Evolutionary conservation across 192 early-diverging fungal species (phyloP), one percentile per base, ranked within the genome.

Genomic region (Coemansia sp.): DNA sequence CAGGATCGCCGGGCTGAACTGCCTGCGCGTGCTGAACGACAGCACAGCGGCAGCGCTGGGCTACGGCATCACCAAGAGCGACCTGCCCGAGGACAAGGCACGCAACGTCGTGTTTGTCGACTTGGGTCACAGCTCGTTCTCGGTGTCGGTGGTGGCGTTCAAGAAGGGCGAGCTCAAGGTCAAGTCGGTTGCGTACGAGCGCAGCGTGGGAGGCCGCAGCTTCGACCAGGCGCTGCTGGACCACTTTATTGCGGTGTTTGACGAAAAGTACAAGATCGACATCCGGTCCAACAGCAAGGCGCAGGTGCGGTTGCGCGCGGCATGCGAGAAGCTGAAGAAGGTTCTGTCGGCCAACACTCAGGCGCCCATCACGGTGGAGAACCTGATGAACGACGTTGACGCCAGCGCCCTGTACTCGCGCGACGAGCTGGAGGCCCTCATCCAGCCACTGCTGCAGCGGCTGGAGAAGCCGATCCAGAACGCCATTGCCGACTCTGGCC

Each of bases 1-100:
- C 52, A 86, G 92, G 74, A 91, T 99, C 62, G 89, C 91, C 21
- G 93, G 93, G 6, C 80, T 99, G 65, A 97, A 96, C 88, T 89
- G 89, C 64, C 87, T 99, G 66, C 88, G 95, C 58, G 80, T 99
- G 63, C 85, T 99, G 69, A 96, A 98, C 86, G 97, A 99, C 73
- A 89, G 86, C 68, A 95, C 96, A 33, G 96, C 96, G 19, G 85
- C 91, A 55, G 96, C 97, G 33, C 90, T 99, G 66, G 97, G 93
- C 57, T 99, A 99, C 76, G 97, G 97, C 80, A 97, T 99, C 84
- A 99, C 97, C 76, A 96, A 96, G 87, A 87, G 87, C 39, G 97
- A 99, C 80, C 88, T 99, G 65, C 97, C 97, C 67, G 95, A 98
- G 86, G 95, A 95, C 62, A 87, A 84, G 76, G 89, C 96, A 67